A percentile compares a stretch with the other conserved stretches of the same genome.
Evolutionary conservation across 1,284 basidiomycete genomes (phyloP).

Genomic region (Volvariella volvacea): DNA sequence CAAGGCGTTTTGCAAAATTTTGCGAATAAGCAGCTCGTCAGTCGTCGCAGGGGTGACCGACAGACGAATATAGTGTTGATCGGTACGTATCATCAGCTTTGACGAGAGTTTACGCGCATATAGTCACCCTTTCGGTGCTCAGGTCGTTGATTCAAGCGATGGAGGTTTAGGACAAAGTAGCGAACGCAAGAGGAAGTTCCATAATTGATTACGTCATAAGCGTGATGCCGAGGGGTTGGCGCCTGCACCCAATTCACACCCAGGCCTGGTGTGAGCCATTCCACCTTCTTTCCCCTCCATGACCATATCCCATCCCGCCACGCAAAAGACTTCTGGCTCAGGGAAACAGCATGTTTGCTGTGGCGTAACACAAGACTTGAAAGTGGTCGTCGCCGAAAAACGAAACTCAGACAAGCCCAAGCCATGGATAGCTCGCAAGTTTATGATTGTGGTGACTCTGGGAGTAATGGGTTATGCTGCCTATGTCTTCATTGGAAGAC

Average conservation of each 20-base stretch:
- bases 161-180: too few species aligned
- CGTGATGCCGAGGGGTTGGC: too few species aligned
- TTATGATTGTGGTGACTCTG: constrained; percentile 44
- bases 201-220: too few species aligned
- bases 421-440: constrained; percentile 58
- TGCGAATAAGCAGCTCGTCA: constrained; percentile 21
- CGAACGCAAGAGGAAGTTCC: too few species aligned
- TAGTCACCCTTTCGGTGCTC: too few species aligned
- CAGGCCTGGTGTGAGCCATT: too few species aligned
- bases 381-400: constrained; percentile 27
- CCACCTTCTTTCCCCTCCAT: not conserved
- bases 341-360: constrained; percentile 21
- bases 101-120: too few species aligned
- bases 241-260: too few species aligned
- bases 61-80: constrained; percentile 23
- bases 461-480: constrained; percentile 53
- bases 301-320: not conserved
- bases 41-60: constrained; percentile 16
- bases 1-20: constrained; percentile 22
- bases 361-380: constrained; percentile 37
- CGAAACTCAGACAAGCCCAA: constrained; percentile 39
- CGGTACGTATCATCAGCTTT: too few species aligned
- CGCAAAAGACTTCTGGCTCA: constrained; percentile 1
- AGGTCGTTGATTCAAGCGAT: too few species aligned
- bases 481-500: constrained; percentile 67